These are phyloP conservation scores for Alternaria postmessia DNA, from an alignment of 2,329 filamentous ascomycete genomes.

Conservation along the genomic window DNA sequence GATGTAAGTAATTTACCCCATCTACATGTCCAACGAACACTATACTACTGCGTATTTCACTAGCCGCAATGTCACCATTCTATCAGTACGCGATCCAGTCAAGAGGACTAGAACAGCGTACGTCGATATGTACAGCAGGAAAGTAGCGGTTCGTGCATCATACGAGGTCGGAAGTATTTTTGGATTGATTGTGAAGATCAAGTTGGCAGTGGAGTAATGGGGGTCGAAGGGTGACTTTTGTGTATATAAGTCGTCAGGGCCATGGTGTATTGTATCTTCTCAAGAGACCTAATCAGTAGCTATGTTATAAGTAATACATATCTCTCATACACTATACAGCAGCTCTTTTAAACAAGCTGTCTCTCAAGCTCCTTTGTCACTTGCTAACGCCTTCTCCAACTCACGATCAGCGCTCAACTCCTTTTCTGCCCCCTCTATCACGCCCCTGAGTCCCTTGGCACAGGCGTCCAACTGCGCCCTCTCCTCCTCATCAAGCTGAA, in stretches of 20 bases:
- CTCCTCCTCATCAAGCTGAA: conserved; percentile 48
- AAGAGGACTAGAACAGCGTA: conserved; percentile 32
- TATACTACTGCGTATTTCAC: not conserved
- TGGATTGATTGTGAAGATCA: conserved; percentile 26
- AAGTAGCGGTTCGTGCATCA: conserved; percentile 23
- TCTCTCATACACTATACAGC: not conserved
- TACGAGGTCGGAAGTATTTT: conserved; percentile 26
- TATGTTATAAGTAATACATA: not conserved
- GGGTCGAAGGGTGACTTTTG: not conserved
- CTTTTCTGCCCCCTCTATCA: conserved; percentile 51
- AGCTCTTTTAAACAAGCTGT: not conserved
- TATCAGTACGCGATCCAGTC: conserved; percentile 26
- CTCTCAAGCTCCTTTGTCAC: conserved; percentile 23
- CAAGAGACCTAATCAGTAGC: not conserved
- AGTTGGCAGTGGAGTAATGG: conserved; percentile 16
- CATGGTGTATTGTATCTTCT: not conserved
- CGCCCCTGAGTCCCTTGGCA: conserved; percentile 45
- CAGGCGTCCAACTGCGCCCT: conserved; percentile 43
- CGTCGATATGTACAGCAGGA: conserved; percentile 30
- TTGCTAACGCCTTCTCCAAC: conserved; percentile 37
- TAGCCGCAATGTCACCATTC: conserved; percentile 29
- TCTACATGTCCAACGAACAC: not conserved
- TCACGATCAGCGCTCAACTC: conserved; percentile 40
- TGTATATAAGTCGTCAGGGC: not conserved
- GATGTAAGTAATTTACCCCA: conserved; percentile 21